Conservation (phyloP, 108 stramenopile genomes). For the Cylindrotheca closterium region DNA sequence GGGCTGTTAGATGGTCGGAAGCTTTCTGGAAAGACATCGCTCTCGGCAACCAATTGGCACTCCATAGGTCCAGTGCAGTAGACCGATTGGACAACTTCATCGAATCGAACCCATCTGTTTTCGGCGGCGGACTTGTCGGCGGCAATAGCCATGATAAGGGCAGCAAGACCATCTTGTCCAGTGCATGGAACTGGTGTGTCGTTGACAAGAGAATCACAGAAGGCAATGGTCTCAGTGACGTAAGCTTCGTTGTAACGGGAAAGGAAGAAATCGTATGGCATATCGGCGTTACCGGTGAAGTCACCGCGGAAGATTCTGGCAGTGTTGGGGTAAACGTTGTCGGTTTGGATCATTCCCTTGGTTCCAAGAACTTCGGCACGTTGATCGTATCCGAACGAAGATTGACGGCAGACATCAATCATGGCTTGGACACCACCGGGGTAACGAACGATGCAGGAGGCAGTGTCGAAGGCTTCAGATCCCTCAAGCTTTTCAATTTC, state of each 20-base stretch:
- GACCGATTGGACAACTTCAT: conserved; percentile 74
- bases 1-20: conserved; percentile 65
- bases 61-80: conserved; percentile 66
- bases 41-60: conserved; percentile 58
- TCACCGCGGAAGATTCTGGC: conserved; percentile 79
- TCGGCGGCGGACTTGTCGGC: conserved; percentile 89
- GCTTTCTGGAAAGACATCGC: conserved; percentile 67
- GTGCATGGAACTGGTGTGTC: conserved; percentile 92
- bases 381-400: conserved; percentile 95
- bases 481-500: conserved; percentile 78
- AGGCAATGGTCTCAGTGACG: conserved; percentile 89
- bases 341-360: conserved; percentile 94
- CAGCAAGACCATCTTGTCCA: conserved; percentile 93
- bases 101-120: conserved; percentile 83
- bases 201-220: conserved; percentile 91
- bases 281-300: conserved; percentile 96
- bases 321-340: conserved; percentile 95
- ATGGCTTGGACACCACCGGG: conserved; percentile 86
- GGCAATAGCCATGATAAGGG: conserved; percentile 94
- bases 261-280: conserved; percentile 97
- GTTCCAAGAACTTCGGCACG: conserved; percentile 96
- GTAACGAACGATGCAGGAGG: conserved; percentile 88
- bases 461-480: conserved; percentile 92
- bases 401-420: conserved; percentile 96
- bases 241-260: conserved; percentile 95